These are phyloP conservation scores for Miscanthus lutarioriparius DNA, from an alignment of 176 grass and related monocot genomes.

Conservation along the genomic window DNA sequence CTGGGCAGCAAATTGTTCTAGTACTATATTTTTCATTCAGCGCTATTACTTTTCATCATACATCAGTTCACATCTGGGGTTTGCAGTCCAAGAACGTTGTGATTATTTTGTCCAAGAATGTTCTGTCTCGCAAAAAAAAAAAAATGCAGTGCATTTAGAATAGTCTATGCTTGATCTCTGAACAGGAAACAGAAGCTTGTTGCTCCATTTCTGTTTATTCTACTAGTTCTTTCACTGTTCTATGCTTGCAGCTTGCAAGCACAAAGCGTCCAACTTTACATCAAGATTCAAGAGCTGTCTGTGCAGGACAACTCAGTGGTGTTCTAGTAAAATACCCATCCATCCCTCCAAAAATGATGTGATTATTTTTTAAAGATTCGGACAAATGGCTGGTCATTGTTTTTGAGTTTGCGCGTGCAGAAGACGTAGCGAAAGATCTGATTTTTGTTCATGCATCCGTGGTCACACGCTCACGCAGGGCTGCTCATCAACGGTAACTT, in stretches of 20 bases:
- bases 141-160: not conserved
- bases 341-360: too few species aligned
- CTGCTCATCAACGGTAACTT: constrained; percentile 93
- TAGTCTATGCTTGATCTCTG: not conserved
- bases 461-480: constrained; percentile 31
- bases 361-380: not conserved
- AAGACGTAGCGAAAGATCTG: not conserved
- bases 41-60: not conserved
- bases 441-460: not conserved
- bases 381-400: not conserved
- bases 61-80: not conserved
- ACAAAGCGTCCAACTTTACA: too few species aligned
- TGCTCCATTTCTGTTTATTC: constrained; percentile 2
- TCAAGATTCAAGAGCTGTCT: too few species aligned
- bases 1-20: not conserved
- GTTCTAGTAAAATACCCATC: too few species aligned
- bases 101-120: not conserved
- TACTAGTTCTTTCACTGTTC: not conserved
- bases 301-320: too few species aligned
- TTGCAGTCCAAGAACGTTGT: not conserved
- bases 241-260: not conserved
- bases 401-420: not conserved
- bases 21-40: not conserved
- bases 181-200: not conserved
- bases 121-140: too few species aligned